A percentile compares a stretch with the other conserved stretches of the same genome.
These are phyloP conservation scores for Curvularia sp. DNA, from an alignment of 2,329 filamentous ascomycete species.

Conservation along the genomic window DNA sequence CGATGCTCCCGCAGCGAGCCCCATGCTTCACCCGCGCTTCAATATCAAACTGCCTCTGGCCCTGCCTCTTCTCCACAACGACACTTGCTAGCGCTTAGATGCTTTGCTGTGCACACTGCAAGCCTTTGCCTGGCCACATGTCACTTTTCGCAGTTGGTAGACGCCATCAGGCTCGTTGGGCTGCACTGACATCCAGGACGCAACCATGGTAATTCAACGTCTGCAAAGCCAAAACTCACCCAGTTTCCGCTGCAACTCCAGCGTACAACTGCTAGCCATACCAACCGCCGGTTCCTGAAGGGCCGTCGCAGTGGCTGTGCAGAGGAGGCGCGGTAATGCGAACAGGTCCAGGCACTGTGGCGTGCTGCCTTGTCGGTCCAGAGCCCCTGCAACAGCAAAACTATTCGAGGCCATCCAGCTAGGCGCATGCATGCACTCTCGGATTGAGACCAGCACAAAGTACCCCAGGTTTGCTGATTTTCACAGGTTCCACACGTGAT, in stretches of 20 bases:
- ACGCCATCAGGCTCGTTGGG: not conserved
- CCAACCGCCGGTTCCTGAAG: not conserved
- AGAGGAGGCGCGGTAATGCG: not conserved
- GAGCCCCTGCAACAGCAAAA: not conserved
- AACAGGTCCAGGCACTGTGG: not conserved
- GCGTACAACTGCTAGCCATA: not conserved
- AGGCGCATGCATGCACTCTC: constrained; percentile 3
- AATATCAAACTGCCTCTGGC: constrained; percentile 14
- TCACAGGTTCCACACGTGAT: constrained; percentile 24
- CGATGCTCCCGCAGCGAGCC: constrained; percentile 15
- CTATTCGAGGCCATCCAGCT: not conserved
- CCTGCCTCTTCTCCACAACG: not conserved
- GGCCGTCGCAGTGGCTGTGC: not conserved
- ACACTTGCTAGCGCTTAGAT: not conserved
- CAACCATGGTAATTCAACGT: not conserved
- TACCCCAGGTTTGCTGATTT: constrained; percentile 20
- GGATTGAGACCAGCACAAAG: constrained; percentile 8
- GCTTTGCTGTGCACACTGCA: not conserved
- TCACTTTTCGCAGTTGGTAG: not conserved
- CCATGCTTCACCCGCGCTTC: constrained; percentile 14
- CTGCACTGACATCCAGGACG: not conserved
- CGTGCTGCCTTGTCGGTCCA: not conserved
- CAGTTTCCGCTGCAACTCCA: not conserved
- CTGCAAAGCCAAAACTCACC: not conserved
- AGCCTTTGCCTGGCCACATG: not conserved